These are phyloP conservation scores for Pyrenophora tritici-repentis DNA, from an alignment of 2,329 filamentous ascomycete species.

Conservation along the genomic window DNA sequence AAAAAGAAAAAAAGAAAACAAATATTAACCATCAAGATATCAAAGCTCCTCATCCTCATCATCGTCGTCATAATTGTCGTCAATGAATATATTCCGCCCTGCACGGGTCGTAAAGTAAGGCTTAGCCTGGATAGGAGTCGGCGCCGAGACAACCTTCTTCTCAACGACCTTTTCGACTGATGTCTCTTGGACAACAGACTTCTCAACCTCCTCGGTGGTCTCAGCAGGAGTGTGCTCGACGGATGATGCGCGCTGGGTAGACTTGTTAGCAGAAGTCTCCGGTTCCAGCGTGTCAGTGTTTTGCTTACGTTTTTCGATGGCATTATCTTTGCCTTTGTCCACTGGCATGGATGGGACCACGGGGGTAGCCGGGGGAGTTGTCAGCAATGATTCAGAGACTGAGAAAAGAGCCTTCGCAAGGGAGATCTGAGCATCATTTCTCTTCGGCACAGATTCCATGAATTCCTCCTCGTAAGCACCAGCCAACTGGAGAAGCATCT, in stretches of 20 bases:
- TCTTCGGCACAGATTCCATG: not conserved
- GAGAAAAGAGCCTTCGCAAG: no score
- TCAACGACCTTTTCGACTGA: not conserved
- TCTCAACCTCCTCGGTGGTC: not conserved
- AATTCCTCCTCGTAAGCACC: not conserved
- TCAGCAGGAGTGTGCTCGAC: no score
- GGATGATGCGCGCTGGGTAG: no score
- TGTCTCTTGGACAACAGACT: not conserved
- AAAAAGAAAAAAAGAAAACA: no score
- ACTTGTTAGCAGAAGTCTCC: no score
- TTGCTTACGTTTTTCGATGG: no score
- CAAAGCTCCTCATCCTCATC: not conserved
- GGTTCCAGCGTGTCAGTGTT: no score
- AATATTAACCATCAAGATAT: no score
- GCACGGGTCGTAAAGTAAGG: not conserved
- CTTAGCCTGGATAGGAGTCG: not conserved
- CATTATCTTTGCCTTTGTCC: no score
- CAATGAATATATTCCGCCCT: not conserved
- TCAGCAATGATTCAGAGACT: no score
- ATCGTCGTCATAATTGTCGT: conserved; percentile 5
- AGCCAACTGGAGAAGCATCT: conserved; percentile 3
- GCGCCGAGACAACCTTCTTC: not conserved
- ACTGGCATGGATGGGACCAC: no score
- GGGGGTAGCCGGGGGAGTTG: not conserved
- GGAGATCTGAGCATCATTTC: no score